Conservation (phyloP, 202 grass and related monocot genomes). For the Elaeis oleifera region DNA sequence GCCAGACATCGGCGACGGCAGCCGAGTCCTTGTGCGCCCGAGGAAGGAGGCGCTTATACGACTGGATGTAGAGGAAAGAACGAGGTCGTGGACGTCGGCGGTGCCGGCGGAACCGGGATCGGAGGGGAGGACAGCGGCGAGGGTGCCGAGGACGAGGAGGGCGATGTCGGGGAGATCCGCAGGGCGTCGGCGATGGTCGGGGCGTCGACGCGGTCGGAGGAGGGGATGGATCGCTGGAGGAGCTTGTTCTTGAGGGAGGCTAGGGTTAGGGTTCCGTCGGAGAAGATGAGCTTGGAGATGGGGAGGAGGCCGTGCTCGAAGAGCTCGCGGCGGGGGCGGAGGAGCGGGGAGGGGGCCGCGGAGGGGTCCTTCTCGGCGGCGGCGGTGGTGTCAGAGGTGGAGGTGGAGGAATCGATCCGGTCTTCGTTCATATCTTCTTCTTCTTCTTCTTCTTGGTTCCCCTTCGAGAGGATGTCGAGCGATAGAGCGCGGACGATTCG, state of each 20-base stretch:
- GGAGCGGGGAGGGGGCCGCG: conserved; percentile 9
- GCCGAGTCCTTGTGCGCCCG: conserved; percentile 10
- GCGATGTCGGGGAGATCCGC: conserved; percentile 85
- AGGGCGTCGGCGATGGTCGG: conserved; percentile 48
- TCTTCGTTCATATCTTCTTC: no score
- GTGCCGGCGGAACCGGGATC: conserved; percentile 25
- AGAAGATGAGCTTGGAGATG: conserved; percentile 73
- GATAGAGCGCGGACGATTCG: no score
- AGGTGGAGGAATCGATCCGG: not conserved
- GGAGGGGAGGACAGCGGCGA: conserved; percentile 57
- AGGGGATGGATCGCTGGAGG: conserved; percentile 4
- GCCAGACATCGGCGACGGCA: conserved; percentile 13
- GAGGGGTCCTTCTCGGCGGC: no score
- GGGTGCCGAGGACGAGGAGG: conserved; percentile 53
- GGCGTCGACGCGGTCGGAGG: conserved; percentile 39
- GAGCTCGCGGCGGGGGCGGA: conserved; percentile 65
- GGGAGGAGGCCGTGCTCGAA: conserved; percentile 95
- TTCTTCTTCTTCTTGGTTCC: no score
- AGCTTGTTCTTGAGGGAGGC: conserved; percentile 60
- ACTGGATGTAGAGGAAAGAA: conserved; percentile 15
- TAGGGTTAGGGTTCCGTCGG: conserved; percentile 57
- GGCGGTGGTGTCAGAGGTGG: not conserved
- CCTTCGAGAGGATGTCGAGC: no score
- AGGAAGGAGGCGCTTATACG: conserved; percentile 15
- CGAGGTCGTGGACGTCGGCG: conserved; percentile 13